Percentiles rank a stretch among this genome's conserved stretches.
Conservation (phyloP, 2,329 filamentous ascomycete genomes). For the Epichloe aotearoae region DNA sequence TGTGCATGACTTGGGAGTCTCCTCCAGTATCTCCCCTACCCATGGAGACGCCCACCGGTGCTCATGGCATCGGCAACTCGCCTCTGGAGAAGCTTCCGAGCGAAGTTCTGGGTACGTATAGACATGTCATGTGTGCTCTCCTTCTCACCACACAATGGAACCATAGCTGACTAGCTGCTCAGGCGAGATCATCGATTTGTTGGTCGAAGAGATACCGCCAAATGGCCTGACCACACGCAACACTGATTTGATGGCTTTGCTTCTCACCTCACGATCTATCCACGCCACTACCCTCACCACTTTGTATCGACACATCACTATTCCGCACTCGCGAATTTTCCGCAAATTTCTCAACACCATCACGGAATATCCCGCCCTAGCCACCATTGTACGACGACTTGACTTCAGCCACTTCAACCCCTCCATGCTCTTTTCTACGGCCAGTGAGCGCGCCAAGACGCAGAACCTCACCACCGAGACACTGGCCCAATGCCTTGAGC, state of each 20-base stretch:
- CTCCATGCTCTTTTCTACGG: conserved; percentile 60
- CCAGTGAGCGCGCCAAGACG: conserved; percentile 60
- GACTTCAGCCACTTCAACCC: conserved; percentile 84
- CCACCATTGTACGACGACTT: conserved; percentile 62
- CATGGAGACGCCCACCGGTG: conserved; percentile 17
- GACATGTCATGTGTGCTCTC: not conserved
- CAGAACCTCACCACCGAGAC: conserved; percentile 65
- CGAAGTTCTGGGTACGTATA: conserved; percentile 55
- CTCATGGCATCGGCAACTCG: conserved; percentile 32
- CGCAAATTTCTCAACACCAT: conserved; percentile 66
- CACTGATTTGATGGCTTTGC: conserved; percentile 61
- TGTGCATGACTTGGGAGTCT: conserved; percentile 42
- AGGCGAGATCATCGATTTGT: conserved; percentile 63
- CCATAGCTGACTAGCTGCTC: conserved; percentile 1
- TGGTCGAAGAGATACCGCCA: conserved; percentile 58
- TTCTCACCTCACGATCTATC: conserved; percentile 62
- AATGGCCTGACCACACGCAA: conserved; percentile 67
- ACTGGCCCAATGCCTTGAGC: conserved; percentile 54
- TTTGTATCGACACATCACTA: conserved; percentile 67
- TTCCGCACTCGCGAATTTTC: conserved; percentile 73
- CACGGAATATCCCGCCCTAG: conserved; percentile 50
- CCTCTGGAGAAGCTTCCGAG: conserved; percentile 54
- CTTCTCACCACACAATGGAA: not conserved
- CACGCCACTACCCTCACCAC: conserved; percentile 61
- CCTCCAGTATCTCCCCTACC: conserved; percentile 20